Evolutionary conservation across 2,329 filamentous ascomycete species (phyloP), one percentile per base, ranked within the genome.

Genomic region (Diaporthe citri): DNA sequence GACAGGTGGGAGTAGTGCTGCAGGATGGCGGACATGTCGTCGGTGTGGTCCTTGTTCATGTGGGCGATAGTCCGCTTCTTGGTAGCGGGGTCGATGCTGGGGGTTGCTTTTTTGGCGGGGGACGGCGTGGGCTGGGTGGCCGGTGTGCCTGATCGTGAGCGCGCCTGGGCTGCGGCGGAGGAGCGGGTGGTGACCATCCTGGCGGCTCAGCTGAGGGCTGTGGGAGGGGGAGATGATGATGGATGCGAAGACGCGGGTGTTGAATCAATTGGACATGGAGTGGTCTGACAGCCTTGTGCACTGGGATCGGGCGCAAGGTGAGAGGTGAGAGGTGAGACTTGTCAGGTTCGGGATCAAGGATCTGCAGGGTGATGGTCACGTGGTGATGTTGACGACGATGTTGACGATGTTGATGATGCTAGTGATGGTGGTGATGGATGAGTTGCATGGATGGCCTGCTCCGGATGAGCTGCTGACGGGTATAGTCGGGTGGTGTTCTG

Each of bases 1-100:
- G 89, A 89, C 59, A 94, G 86, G 22, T 87, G 83, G 81, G 86
- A 87, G 86, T 92, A 95, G 83, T 95, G 90, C 77, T 92, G 92
- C n/a, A 97, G 90, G 84, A 96, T 97, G 81, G 93, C 89, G 74
- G 90, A 86, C 67, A 98, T 91, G 74, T 95, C 94, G 79, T 91
- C 89, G 70, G 88, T 86, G 85, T 98, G 96, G 83, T 96, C 93
- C 57, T 87, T 86, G 85, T 98, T 98, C 94, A 98, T 97, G 87
- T 98, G 96, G 46, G 87, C 87, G 81, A 96, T 90, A 82, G 95
- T 81, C 74, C 77, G 76, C 52, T 78, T 72, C 59, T 80, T 81
- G 43, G 79, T 77, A 48, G 77, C 77, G 64, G 74, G 72, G 74
- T 79, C 78, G 67, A 76, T 51, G 60, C 46, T 34, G 20, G 66